Percentiles rank a stretch among this genome's conserved stretches.
These are phyloP conservation scores for Wickerhamiella sergipiensis DNA, from an alignment of 805 yeast species.

Conservation along the genomic window DNA sequence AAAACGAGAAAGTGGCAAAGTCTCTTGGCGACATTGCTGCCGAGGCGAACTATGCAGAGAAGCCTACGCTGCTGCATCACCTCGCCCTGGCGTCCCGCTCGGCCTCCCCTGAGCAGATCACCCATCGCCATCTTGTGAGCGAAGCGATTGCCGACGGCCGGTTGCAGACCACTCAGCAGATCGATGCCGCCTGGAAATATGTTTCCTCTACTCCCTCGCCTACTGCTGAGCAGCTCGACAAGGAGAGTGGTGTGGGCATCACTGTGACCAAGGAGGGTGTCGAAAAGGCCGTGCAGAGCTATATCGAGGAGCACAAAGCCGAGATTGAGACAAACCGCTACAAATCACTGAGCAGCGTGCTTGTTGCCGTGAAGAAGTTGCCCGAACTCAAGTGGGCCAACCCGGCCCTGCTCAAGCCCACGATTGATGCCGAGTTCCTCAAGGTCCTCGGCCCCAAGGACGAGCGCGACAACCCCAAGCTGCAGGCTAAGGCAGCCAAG, in stretches of 20 bases:
- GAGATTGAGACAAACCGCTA: slow-evolving; percentile 64
- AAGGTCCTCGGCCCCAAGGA: slow-evolving; percentile 84
- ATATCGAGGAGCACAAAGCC: slow-evolving; percentile 43
- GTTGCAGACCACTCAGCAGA: slow-evolving; percentile 55
- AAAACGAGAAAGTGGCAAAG: slow-evolving; percentile 71
- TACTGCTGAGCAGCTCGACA: slow-evolving; percentile 38
- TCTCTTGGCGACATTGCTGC: slow-evolving; percentile 49
- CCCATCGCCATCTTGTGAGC: slow-evolving; percentile 39
- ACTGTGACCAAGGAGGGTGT: slow-evolving; percentile 56
- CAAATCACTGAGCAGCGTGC: slow-evolving; percentile 57
- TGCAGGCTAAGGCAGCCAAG: slow-evolving; percentile 20
- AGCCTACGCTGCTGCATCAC: slow-evolving; percentile 55
- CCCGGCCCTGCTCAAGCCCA: slow-evolving; percentile 74
- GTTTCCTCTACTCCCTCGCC: slow-evolving; percentile 35
- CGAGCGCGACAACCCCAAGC: slow-evolving; percentile 58
- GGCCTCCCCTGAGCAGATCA: slow-evolving; percentile 25
- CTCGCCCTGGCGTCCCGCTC: slow-evolving; percentile 63
- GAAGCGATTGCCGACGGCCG: slow-evolving; percentile 51
- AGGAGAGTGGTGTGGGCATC: slow-evolving; percentile 65
- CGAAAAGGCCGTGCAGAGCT: slow-evolving; percentile 39
- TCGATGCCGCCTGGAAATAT: slow-evolving; percentile 64
- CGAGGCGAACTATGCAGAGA: slow-evolving; percentile 30
- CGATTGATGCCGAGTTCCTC: slow-evolving; percentile 65
- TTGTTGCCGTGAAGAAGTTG: slow-evolving; percentile 63
- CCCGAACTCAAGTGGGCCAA: slow-evolving; percentile 84